phyloP scores from a whole-genome alignment of 805 yeast genomes.

The Torulaspora maleeae region DNA sequence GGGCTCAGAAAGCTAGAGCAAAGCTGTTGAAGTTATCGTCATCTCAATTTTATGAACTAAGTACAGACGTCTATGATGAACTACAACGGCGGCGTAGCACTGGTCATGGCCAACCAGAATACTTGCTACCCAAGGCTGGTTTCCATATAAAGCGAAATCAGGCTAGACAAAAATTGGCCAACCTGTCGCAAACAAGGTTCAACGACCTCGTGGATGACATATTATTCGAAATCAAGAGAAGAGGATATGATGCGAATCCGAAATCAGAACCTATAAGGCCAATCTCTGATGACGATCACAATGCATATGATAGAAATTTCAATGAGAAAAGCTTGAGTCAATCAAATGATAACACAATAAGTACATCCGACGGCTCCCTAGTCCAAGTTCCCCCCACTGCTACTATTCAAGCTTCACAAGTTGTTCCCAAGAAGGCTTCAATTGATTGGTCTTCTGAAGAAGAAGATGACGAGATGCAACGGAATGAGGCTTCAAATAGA shows the following conservation, averaged over 20 bases:
- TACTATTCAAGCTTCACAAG: constrained; percentile 57
- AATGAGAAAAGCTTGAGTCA: neutral
- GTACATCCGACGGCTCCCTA: constrained; percentile 7
- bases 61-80: constrained; percentile 94
- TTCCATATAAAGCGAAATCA: constrained; percentile 94
- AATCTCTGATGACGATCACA: neutral
- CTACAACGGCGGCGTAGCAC: constrained; percentile 70
- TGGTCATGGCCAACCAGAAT: constrained; percentile 53
- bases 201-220: constrained; percentile 89
- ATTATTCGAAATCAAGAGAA: constrained; percentile 75
- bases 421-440: constrained; percentile 80
- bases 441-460: constrained; percentile 88
- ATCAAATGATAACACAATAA: constrained; percentile 6
- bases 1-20: constrained; percentile 80
- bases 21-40: constrained; percentile 75
- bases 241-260: constrained; percentile 46
- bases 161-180: constrained; percentile 86
- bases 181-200: constrained; percentile 75
- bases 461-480: constrained; percentile 36
- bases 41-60: constrained; percentile 80
- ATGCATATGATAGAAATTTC: constrained; percentile 4
- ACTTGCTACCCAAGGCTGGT: constrained; percentile 59
- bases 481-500: neutral
- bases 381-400: constrained; percentile 26
- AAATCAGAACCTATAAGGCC: neutral